These are phyloP conservation scores for Verticillium klebahnii DNA, from an alignment of 2,329 filamentous ascomycete species.

Conservation along the genomic window DNA sequence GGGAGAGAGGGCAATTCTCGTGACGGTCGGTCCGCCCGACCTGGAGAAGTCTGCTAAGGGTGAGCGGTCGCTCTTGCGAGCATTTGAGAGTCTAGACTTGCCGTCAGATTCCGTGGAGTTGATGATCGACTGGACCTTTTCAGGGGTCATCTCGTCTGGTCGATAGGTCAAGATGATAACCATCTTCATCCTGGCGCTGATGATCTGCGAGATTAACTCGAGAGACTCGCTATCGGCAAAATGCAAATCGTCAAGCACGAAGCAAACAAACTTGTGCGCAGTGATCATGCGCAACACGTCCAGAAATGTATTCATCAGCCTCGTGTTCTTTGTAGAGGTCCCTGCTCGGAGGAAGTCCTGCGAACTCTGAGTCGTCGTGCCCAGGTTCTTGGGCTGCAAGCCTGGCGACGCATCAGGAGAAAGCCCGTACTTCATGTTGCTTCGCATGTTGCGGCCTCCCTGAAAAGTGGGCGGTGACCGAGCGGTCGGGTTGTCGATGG, in stretches of 20 bases:
- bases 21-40: constrained; percentile 52
- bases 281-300: constrained; percentile 81
- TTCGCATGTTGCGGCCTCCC: constrained; percentile 24
- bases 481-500: constrained; percentile 31
- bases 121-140: constrained; percentile 50
- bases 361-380: constrained; percentile 43
- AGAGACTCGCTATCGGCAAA: constrained; percentile 85
- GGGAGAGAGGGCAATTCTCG: constrained; percentile 66
- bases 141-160: constrained; percentile 58
- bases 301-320: constrained; percentile 82
- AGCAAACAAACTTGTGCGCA: constrained; percentile 79
- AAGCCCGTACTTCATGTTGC: constrained; percentile 32
- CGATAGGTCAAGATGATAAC: constrained; percentile 75
- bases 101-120: constrained; percentile 50
- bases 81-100: constrained; percentile 16
- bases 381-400: constrained; percentile 23
- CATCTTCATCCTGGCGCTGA: constrained; percentile 73
- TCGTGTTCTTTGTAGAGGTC: constrained; percentile 58
- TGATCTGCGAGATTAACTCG: constrained; percentile 77
- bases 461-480: constrained; percentile 33
- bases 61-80: constrained; percentile 14
- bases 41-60: constrained; percentile 33
- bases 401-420: constrained; percentile 42
- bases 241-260: constrained; percentile 85
- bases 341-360: constrained; percentile 58